Evolutionary conservation across 2,329 filamentous ascomycete species (phyloP), one percentile per base, ranked within the genome.

Genomic region (Aspergillus felis): DNA sequence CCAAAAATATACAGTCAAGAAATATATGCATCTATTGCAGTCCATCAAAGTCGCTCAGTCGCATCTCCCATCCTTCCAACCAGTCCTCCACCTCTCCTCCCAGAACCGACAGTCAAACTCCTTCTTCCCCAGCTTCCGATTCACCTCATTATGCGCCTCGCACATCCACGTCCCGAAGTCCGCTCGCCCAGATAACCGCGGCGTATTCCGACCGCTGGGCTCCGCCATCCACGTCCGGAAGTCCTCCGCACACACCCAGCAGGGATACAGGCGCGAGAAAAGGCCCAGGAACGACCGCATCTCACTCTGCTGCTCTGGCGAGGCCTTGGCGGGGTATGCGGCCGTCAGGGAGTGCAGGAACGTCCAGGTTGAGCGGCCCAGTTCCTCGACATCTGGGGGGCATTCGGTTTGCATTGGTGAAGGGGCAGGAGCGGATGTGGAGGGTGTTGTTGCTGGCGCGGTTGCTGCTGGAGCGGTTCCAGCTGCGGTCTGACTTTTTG

Each of bases 61-160:
- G 72, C 86, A 88, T 56, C 85, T 77, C 22, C 86, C 86, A 78
- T 88, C 86, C 71, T 81, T 84, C 79, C 87, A 97, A 0, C 94
- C 94, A 1, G 89, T 94, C 76, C 89, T 82, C 94, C 94, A 99
- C 73, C 94, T 84, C 81, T 97, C 90, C 74, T 97, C 87, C 93
- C 94, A 97, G 68, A 81, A 84, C 55, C 79, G 81, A 77, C 94
- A 99, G 80, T 99, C 92, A 77, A 99, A 99, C 66, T 83, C 83
- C 58, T 84, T 82, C 82, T 99, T 99, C 51, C 94, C 94, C 65
- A 99, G 75, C 79, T 97, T 97, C 59, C 74, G 71, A 73, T 79
- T 81, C 46, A 80, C 77, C 58, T 77, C 78, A 67, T 81, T 81
- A 71, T 81, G 78, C 58, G 78, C 78, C 67, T 77, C 74, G 55